Evolutionary conservation across 495 filamentous ascomycete genomes (phyloP), one percentile per base, ranked within the genome.

Genomic region (Endocarpon pusillum): DNA sequence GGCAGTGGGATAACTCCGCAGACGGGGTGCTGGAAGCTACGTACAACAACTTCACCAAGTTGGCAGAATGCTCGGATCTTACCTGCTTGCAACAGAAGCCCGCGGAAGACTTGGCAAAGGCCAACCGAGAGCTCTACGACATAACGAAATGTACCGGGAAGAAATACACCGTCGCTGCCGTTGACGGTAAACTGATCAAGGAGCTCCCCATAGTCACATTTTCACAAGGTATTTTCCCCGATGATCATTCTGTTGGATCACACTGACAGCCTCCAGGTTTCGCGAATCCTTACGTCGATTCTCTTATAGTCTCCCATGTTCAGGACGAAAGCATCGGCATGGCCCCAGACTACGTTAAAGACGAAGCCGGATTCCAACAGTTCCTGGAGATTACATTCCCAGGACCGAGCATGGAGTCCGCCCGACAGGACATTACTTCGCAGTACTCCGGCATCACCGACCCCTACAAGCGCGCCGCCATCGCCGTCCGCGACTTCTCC

Each of bases 331-430:
- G 52, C 15, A 46, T 45, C 4, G 34, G 58, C 5, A 61, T 63
- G 32, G 52, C 55, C 2, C 44, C 43, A 33, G 51, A 54, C 33
- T 46, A 62, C 44, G 57, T n/a, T 71, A 17, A 59, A 53, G 16
- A 66, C 66, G 14, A 59, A 69, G 24, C 54, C 57, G 15, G 55
- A 69, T 33, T 71, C 71, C 51, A 56, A 57, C 23, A 47, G 41
- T n/a, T 66, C 59, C 42, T 30, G 29, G 32, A 5, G 14, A 18
- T 5, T 14, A 27, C 18, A 26, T 12, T n/a, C 21, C 11, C 14
- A 12, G 19, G 8, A 40, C 23, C 12, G 23, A 40, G 7, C 16
- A 33, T 35, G 32, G 26, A 4, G 7, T 17, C 12, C 5, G 5
- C 19, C 19, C 12, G 12, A 15, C 28, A n/a, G 4, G 5, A 14